Evolutionary conservation across 2,329 filamentous ascomycete genomes (phyloP), one percentile per base, ranked within the genome.

Genomic region (Tolypocladium nubicola): DNA sequence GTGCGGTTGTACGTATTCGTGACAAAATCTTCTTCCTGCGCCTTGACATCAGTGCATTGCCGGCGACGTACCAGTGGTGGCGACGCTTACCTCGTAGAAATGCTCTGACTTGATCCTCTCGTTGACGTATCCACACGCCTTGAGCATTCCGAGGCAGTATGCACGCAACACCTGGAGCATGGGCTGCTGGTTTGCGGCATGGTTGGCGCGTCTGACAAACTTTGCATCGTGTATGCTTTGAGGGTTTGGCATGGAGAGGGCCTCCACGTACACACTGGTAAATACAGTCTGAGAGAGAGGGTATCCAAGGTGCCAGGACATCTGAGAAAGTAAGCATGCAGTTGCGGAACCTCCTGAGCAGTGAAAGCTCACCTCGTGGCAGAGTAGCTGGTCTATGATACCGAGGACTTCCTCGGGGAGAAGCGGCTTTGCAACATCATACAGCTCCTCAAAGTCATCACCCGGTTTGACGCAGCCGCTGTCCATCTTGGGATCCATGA

Each of bases 401-500:
- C 94, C 93, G 56, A 99, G 76, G 1, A 96, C 83, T 71, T 99
- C 87, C 64, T 88, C 84, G 0, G 90, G 88, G 16, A 86, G 76
- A 45, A 96, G 75, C 8, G 81, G 76, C 52, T 79, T 77, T 49
- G 82, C 76, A 45, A 91, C 83, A 66, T 96, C 87, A 71, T 93
- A 96, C 54, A 88, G 81, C 61, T 93, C 87, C 59, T 96, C 89
- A 39, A 93, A 81, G n/a, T 85, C 84, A 66, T 96, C 90, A 37
- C 86, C 88, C 9, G 87, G 83, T 23, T 84, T 80, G 8, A 95
- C 77, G 62, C 87, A 91, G 35, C 94, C 94, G 68, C 90, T 97
- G 72, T 99, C 94, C 94, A 99, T 99, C 74, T 97, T 99, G 1
- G 89, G 86, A 68, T 99, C 94, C 90, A 97, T 97, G 65, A 99